Conservation (phyloP, 768 basidiomycete species). For the Calocybe indica region DNA sequence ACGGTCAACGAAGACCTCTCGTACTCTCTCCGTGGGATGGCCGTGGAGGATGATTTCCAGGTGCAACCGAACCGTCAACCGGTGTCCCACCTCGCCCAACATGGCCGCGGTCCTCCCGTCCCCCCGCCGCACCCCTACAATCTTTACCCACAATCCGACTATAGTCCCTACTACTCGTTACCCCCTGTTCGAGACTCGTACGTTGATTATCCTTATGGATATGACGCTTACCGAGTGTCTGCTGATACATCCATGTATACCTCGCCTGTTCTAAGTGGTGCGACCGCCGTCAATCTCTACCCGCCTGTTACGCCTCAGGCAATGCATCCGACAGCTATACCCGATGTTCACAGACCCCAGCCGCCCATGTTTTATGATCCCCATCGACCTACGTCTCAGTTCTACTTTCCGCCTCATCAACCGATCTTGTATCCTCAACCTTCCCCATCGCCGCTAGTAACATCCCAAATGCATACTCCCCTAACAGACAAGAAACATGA, state of each 20-base stretch:
- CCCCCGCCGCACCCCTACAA: constrained; percentile 43
- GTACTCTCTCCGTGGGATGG: constrained; percentile 46
- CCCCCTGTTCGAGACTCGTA: constrained; percentile 44
- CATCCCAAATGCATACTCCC: constrained; percentile 39
- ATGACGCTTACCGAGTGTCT: constrained; percentile 31
- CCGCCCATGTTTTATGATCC: constrained; percentile 57
- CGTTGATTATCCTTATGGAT: constrained; percentile 53
- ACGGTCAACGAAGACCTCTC: constrained; percentile 49
- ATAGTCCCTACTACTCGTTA: constrained; percentile 51
- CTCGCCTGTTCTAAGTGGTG: constrained; percentile 37
- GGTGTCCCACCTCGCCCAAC: constrained; percentile 29
- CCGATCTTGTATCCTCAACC: constrained; percentile 54
- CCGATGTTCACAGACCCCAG: constrained; percentile 40
- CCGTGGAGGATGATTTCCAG: constrained; percentile 20
- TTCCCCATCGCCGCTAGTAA: constrained; percentile 45
- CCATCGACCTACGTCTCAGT: constrained; percentile 49
- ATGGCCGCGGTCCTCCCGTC: constrained; percentile 27
- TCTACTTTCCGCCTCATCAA: constrained; percentile 53
- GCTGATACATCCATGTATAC: constrained; percentile 48
- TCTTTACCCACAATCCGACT: constrained; percentile 50
- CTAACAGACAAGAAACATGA: constrained; percentile 52
- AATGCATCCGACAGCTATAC: constrained; percentile 34
- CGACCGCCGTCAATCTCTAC: constrained; percentile 43
- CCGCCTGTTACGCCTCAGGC: constrained; percentile 35
- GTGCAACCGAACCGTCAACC: constrained; percentile 14